A percentile compares a stretch with the other conserved stretches of the same genome.
phyloP scores from a whole-genome alignment of 2,329 filamentous ascomycete species.

The Ophiostoma montium region DNA sequence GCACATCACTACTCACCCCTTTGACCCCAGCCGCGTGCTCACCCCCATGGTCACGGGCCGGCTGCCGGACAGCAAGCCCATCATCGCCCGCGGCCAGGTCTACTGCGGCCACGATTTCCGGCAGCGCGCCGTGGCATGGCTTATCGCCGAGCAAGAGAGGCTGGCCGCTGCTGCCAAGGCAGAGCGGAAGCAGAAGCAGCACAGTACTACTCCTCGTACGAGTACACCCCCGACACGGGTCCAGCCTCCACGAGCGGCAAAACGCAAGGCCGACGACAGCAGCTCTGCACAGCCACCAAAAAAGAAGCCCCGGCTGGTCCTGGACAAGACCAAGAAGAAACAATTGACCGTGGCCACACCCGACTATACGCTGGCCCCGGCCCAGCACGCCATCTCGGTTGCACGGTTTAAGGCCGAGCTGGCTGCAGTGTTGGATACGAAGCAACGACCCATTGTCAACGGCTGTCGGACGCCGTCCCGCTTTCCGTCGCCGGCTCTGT shows the following conservation, averaged over 20 bases:
- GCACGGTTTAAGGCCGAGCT: background rate
- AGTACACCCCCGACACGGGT: constrained; percentile 2
- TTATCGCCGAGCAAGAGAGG: background rate
- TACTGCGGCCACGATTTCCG: constrained; percentile 10
- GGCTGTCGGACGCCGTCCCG: background rate
- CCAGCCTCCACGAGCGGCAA: constrained; percentile 8
- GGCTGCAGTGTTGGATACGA: background rate
- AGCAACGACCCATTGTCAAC: background rate
- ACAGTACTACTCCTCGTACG: too few species aligned
- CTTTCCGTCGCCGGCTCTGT: background rate
- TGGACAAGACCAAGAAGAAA: background rate
- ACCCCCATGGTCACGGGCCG: background rate
- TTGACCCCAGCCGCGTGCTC: background rate
- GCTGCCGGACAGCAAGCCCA: background rate
- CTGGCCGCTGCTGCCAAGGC: background rate
- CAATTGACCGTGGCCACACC: background rate
- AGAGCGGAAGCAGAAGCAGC: background rate
- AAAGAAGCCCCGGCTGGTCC: background rate
- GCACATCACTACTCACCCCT: background rate
- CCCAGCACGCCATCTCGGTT: background rate
- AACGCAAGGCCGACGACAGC: background rate
- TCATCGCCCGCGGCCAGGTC: constrained; percentile 4
- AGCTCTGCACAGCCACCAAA: background rate
- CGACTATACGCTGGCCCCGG: background rate
- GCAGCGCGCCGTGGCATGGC: constrained; percentile 6